Percentiles rank a stretch among this genome's conserved stretches.
phyloP scores from a whole-genome alignment of 495 filamentous ascomycete genomes.

The Astrothelium macrocarpum region DNA sequence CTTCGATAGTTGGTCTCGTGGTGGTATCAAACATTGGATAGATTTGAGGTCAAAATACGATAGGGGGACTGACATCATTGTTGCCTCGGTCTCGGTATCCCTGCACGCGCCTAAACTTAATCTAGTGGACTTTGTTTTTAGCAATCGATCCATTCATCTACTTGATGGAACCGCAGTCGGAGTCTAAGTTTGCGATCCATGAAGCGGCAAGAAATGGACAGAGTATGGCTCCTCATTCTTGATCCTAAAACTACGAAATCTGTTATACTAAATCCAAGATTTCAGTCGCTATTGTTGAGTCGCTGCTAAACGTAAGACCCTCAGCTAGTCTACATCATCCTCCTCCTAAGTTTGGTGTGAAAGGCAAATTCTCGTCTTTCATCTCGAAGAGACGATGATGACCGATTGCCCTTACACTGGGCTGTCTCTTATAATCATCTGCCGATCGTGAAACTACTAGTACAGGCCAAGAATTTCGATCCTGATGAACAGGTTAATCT shows the following conservation, averaged over 20 bases:
- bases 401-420: conserved; percentile 91
- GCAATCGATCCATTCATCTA: no score
- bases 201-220: conserved; percentile 81
- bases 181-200: conserved; percentile 71
- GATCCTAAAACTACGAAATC: conserved; percentile 11
- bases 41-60: no score
- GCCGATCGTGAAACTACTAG: conserved; percentile 64
- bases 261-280: conserved; percentile 13
- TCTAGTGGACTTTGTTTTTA: not conserved
- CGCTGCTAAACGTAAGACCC: conserved; percentile 55
- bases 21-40: no score
- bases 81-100: no score
- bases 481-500: conserved; percentile 67
- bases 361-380: conserved; percentile 76
- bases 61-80: no score
- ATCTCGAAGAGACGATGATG: conserved; percentile 69
- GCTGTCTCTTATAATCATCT: conserved; percentile 73
- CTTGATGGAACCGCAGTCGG: conserved; percentile 6
- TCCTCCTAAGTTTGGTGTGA: conserved; percentile 11
- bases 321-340: conserved; percentile 11
- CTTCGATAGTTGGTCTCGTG: no score
- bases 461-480: conserved; percentile 65
- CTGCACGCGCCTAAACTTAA: not conserved
- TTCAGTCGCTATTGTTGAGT: conserved; percentile 59
- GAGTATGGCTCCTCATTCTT: conserved; percentile 42